Conservation (phyloP, 2,329 filamentous ascomycete species). For the Clarireedia paspali region DNA sequence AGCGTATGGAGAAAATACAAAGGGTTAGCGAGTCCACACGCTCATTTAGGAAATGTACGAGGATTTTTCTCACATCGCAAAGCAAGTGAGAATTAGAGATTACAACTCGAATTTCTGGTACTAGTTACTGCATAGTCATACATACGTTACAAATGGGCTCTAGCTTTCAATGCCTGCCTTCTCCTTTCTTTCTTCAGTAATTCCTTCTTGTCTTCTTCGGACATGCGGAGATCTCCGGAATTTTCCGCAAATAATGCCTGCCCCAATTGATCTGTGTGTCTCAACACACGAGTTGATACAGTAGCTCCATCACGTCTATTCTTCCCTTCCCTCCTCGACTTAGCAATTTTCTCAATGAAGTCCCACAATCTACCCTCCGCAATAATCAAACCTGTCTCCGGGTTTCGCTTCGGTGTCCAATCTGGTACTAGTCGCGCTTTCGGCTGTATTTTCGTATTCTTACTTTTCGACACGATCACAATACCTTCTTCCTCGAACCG, state of each 20-base stretch:
- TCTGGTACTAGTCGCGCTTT: constrained; percentile 62
- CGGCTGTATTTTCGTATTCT: constrained; percentile 52
- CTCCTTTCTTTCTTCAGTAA: constrained; percentile 40
- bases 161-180: constrained; percentile 39
- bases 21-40: too few relatives aligned
- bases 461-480: constrained; percentile 62
- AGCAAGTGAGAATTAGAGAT: too few relatives aligned
- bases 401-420: constrained; percentile 66
- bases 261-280: constrained; percentile 68
- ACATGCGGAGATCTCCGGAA: constrained; percentile 32
- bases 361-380: constrained; percentile 78
- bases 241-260: constrained; percentile 57
- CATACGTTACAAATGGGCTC: constrained; percentile 40
- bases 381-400: constrained; percentile 49
- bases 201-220: constrained; percentile 42
- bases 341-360: constrained; percentile 82
- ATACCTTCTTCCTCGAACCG: constrained; percentile 90
- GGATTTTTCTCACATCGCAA: too few relatives aligned
- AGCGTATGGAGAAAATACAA: too few relatives aligned
- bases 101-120: constrained; percentile 1
- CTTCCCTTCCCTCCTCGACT: constrained; percentile 82
- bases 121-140: constrained; percentile 4
- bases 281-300: constrained; percentile 73
- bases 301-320: constrained; percentile 90
- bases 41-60: too few relatives aligned